phyloP scores from a whole-genome alignment of 495 filamentous ascomycete species.

The Talaromyces adpressus region DNA sequence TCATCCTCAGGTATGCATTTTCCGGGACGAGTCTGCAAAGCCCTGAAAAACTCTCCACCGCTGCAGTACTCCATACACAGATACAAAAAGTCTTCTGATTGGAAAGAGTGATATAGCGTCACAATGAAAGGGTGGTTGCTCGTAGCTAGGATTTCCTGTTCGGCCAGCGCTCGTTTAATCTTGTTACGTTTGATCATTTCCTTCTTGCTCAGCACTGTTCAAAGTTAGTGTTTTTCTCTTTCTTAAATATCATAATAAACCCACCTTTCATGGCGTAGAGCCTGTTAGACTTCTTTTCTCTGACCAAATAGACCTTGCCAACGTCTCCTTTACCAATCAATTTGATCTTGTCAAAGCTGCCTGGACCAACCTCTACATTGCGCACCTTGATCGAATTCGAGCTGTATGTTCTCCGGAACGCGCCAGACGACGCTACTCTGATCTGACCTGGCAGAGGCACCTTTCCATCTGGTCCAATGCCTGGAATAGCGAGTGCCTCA shows the following conservation, averaged over 20 bases:
- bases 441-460: constrained; percentile 46
- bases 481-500: constrained; percentile 28
- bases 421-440: constrained; percentile 40
- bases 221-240: constrained; percentile 7
- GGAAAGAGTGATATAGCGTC: constrained; percentile 96
- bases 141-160: constrained; percentile 96
- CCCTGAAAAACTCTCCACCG: constrained; percentile 93
- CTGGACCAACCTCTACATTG: constrained; percentile 90
- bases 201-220: constrained; percentile 92
- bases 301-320: constrained; percentile 94
- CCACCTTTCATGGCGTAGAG: constrained; percentile 98
- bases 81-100: constrained; percentile 97
- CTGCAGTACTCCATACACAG: constrained; percentile 99
- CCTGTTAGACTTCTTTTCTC: constrained; percentile 92
- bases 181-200: constrained; percentile 99
- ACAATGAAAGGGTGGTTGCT: constrained; percentile 99
- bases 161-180: constrained; percentile 95
- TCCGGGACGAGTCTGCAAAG: constrained; percentile 90
- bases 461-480: constrained; percentile 30
- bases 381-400: constrained; percentile 98
- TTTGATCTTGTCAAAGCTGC: constrained; percentile 99
- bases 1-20: constrained; percentile 97
- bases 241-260: constrained; percentile 6
- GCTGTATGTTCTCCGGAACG: constrained; percentile 93
- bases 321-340: constrained; percentile 98